Evolutionary conservation across 768 basidiomycete genomes (phyloP).

Genomic region (Mycena indigotica): DNA sequence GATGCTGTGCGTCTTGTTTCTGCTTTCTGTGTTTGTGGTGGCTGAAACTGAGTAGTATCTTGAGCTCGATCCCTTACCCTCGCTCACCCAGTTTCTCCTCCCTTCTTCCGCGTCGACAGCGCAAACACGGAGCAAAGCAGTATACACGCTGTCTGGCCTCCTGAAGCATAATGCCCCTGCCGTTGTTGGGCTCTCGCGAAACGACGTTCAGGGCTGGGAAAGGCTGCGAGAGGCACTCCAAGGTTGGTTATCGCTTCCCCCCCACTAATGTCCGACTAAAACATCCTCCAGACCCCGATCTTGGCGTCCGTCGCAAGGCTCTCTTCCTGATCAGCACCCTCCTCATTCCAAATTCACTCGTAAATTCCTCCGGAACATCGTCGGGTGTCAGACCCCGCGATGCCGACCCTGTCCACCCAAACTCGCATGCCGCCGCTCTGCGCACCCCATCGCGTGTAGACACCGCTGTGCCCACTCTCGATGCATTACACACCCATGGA

Average conservation of each 20-base stretch:
- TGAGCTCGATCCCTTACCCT: slow-evolving; percentile 63
- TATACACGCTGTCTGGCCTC: slow-evolving; percentile 78
- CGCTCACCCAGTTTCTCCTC: slow-evolving; percentile 61
- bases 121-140: slow-evolving; percentile 71
- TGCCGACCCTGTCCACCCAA: slow-evolving; percentile 55
- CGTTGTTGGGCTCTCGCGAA: slow-evolving; percentile 50
- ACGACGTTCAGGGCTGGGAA: slow-evolving; percentile 62
- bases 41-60: slow-evolving; percentile 50
- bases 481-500: slow-evolving; percentile 49
- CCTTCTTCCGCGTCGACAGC: slow-evolving; percentile 51
- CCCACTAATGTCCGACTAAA: not conserved
- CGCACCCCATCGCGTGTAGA: slow-evolving; percentile 53
- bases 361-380: slow-evolving; percentile 25
- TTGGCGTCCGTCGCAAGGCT: slow-evolving; percentile 74
- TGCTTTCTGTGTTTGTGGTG: not conserved
- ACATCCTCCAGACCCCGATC: slow-evolving; percentile 64
- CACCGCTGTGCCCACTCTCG: slow-evolving; percentile 51
- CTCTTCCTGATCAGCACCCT: slow-evolving; percentile 77
- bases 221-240: slow-evolving; percentile 59
- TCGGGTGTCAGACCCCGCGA: slow-evolving; percentile 13
- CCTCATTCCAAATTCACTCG: slow-evolving; percentile 49
- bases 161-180: slow-evolving; percentile 78
- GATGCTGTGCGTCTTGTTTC: slow-evolving; percentile 52
- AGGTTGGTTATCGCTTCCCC: slow-evolving; percentile 35
- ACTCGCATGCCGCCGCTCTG: slow-evolving; percentile 71